These are phyloP conservation scores for Curvularia spicifera DNA, from an alignment of 2,329 filamentous ascomycete species.

Conservation along the genomic window DNA sequence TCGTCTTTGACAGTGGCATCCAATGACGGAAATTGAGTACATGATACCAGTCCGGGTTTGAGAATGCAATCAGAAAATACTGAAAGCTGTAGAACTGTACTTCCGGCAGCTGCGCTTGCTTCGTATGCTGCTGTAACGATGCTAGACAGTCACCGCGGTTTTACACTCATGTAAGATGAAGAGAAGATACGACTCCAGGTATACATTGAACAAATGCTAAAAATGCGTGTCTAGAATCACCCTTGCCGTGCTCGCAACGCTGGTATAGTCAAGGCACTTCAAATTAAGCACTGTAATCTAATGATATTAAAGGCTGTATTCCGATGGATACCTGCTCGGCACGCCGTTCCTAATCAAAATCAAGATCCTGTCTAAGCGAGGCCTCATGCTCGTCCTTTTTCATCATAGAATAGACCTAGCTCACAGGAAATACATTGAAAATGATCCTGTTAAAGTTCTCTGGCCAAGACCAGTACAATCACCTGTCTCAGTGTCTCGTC, in stretches of 20 bases:
- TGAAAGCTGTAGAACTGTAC: too few species aligned
- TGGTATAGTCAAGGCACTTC: neutral
- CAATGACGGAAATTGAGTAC: too few species aligned
- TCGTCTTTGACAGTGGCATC: too few species aligned
- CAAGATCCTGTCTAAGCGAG: neutral
- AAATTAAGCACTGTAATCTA: neutral
- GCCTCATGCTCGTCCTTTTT: neutral
- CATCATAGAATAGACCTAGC: neutral
- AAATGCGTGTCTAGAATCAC: neutral
- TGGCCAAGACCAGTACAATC: neutral
- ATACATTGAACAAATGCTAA: neutral
- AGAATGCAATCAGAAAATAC: too few species aligned
- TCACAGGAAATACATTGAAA: neutral
- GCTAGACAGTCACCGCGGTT: too few species aligned
- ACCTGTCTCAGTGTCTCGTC: neutral
- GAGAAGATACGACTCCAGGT: too few species aligned
- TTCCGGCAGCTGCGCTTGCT: too few species aligned
- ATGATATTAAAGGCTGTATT: neutral
- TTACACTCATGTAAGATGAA: too few species aligned
- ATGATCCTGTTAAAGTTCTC: neutral
- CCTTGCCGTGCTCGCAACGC: neutral
- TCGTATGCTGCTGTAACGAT: too few species aligned
- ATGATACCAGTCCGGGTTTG: too few species aligned
- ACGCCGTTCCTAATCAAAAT: neutral
- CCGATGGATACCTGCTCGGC: neutral